Evolutionary conservation across 139 green algal genomes (phyloP).

Genomic region (Auxenochlorella pyrenoidosa): DNA sequence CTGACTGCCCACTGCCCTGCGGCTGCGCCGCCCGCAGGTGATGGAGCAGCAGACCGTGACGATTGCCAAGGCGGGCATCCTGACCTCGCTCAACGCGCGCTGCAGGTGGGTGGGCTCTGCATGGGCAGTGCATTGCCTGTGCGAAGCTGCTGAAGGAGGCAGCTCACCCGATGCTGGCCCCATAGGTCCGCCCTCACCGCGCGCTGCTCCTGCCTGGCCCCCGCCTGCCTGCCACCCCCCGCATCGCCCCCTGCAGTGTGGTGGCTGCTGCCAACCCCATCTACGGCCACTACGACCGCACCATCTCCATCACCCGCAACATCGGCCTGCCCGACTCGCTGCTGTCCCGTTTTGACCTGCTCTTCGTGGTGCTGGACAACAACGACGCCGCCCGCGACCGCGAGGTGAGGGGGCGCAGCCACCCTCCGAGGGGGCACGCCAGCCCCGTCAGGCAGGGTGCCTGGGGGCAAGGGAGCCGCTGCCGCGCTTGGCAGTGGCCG

Average conservation of each 20-base stretch:
- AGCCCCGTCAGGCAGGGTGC: no score
- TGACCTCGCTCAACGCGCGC: conserved; percentile 95
- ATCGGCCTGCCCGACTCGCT: conserved; percentile 98
- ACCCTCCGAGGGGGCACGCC: not conserved
- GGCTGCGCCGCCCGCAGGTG: conserved; percentile 52
- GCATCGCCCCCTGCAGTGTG: conserved; percentile 92
- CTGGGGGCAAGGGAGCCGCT: not conserved
- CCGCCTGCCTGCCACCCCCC: conserved; percentile 20
- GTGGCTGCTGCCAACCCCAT: conserved; percentile 79
- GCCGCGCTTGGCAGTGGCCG: not conserved
- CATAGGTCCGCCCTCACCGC: no score
- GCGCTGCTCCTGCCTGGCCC: no score
- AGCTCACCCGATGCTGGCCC: no score
- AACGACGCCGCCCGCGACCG: conserved; percentile 82
- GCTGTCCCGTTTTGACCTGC: conserved; percentile 97
- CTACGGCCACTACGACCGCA: conserved; percentile 70
- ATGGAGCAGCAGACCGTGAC: conserved; percentile 99
- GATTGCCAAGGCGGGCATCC: conserved; percentile 98
- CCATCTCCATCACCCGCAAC: conserved; percentile 88
- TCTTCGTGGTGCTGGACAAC: conserved; percentile 97
- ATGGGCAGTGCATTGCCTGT: no score
- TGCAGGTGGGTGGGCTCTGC: conserved; percentile 76
- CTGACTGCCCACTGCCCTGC: not conserved
- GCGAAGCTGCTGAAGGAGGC: no score
- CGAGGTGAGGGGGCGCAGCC: conserved; percentile 41